Evolutionary conservation across 2,329 filamentous ascomycete species (phyloP), one percentile per base, ranked within the genome.

Genomic region (Paracorniculantispora psalliotae): DNA sequence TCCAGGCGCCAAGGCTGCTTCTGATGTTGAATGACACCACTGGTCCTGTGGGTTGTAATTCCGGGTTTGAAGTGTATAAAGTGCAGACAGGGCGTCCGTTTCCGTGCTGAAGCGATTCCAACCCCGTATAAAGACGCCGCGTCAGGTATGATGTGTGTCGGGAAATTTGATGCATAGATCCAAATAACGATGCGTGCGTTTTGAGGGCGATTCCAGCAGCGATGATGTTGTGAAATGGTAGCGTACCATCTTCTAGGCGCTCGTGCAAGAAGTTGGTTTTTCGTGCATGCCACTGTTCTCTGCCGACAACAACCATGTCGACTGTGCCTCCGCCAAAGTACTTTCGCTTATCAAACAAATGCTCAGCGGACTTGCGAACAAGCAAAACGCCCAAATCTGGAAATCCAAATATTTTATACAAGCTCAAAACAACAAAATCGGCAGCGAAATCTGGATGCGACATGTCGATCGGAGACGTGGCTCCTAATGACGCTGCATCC

Each of bases 361-460:
- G 71, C 7, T 83, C 84, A 13, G 89, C 83, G 33, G 83, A 79
- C 65, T 90, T 92, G 44, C 89, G 85, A 13, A 97, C 85, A 30
- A 97, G 85, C 60, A 99, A 75, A 1, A 87, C 92, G 1, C 93
- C 93, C 2, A 97, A 78, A 69, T 97, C 91, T 0, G 93, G 93
- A 64, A 97, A 97, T 1, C 94, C 93, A 71, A 97, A 97, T n/a
- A 97, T 92, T 72, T 97, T 99, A 76, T 97, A 96, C 63, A 97
- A 86, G 71, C 92, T 97, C 44, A 97, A 68, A 0, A 91, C 89
- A 0, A 85, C 88, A 64, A 97, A 97, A 70, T 97, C 93, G 1
- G 93, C 90, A 0, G 88, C 85, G 0, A 74, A 69, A 0, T 77
- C 75, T 0, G 79, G 65, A 64, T 89, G 75, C 58, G 83, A 78